A percentile compares a stretch with the other conserved stretches of the same genome.
These are phyloP conservation scores for Ascochyta lentis DNA, from an alignment of 2,329 filamentous ascomycete genomes.

Conservation along the genomic window DNA sequence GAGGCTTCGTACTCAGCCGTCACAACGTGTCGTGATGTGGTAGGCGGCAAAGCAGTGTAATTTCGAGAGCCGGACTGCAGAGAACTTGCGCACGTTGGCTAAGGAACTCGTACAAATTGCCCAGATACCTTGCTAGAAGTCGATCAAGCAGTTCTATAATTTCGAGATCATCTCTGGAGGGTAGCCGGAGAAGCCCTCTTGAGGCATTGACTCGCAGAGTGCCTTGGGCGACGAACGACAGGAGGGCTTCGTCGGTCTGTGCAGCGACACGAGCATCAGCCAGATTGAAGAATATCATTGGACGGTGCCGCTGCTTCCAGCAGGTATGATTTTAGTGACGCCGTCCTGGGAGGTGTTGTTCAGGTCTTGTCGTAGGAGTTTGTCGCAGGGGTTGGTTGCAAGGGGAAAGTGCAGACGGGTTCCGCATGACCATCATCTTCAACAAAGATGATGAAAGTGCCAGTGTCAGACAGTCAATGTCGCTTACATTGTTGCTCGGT, in stretches of 20 bases:
- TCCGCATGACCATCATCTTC: neutral
- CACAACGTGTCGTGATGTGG: conserved; percentile 2
- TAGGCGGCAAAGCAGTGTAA: neutral
- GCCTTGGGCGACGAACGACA: neutral
- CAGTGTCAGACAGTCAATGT: conserved; percentile 5
- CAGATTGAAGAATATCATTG: neutral
- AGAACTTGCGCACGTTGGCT: neutral
- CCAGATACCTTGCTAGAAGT: neutral
- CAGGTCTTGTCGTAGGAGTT: neutral
- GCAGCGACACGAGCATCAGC: neutral
- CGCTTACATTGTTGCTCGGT: conserved; percentile 12
- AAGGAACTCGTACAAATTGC: neutral
- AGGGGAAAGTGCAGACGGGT: conserved; percentile 1
- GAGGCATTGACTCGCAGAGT: neutral
- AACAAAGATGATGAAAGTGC: neutral
- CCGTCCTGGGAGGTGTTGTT: neutral
- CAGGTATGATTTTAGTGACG: too few relatives aligned
- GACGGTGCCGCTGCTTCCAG: neutral
- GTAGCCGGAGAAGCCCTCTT: neutral
- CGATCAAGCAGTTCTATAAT: neutral
- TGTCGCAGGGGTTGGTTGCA: conserved; percentile 10
- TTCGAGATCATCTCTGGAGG: neutral
- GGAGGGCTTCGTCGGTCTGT: neutral
- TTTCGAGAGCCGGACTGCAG: neutral
- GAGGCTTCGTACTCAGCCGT: neutral